phyloP scores from a whole-genome alignment of 2,329 filamentous ascomycete species.

The Trichocomaceae sp. region DNA sequence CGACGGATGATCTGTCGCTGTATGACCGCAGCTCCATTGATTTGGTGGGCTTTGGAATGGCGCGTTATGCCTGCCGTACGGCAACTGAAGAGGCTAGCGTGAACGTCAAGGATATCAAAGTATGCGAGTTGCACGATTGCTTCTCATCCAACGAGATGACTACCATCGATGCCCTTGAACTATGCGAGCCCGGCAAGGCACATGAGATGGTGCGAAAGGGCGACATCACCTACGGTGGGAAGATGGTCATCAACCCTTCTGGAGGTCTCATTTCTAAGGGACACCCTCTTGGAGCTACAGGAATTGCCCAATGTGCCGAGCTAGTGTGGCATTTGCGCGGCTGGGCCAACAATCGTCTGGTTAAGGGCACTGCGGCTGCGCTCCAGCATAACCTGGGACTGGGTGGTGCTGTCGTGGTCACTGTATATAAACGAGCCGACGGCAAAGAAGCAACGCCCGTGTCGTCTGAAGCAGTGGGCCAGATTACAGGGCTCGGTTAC shows the following conservation, averaged over 20 bases:
- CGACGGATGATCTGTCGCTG: constrained; percentile 73
- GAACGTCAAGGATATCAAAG: constrained; percentile 61
- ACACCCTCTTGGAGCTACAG: constrained; percentile 86
- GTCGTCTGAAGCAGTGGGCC: constrained; percentile 58
- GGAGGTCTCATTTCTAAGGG: constrained; percentile 95
- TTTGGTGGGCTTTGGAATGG: constrained; percentile 85
- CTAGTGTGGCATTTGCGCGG: constrained; percentile 91
- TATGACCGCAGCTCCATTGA: constrained; percentile 80
- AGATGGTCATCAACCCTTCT: constrained; percentile 80
- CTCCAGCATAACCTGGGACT: constrained; percentile 92
- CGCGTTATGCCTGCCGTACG: constrained; percentile 57
- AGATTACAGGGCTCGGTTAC: constrained; percentile 67
- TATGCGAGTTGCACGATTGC: constrained; percentile 94
- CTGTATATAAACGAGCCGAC: constrained; percentile 80
- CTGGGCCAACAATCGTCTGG: constrained; percentile 85
- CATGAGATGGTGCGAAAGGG: constrained; percentile 83
- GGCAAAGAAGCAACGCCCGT: constrained; percentile 58
- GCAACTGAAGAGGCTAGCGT: constrained; percentile 67
- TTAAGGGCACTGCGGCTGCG: constrained; percentile 61
- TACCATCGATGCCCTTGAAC: constrained; percentile 75
- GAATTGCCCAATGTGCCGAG: constrained; percentile 92
- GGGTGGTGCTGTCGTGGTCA: constrained; percentile 83
- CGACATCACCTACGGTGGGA: constrained; percentile 85
- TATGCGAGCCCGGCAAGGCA: constrained; percentile 72
- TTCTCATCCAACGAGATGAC: constrained; percentile 95